Base-by-base conservation (phyloP, 805 yeast genomes). In the Yarrowia osloensis region DNA sequence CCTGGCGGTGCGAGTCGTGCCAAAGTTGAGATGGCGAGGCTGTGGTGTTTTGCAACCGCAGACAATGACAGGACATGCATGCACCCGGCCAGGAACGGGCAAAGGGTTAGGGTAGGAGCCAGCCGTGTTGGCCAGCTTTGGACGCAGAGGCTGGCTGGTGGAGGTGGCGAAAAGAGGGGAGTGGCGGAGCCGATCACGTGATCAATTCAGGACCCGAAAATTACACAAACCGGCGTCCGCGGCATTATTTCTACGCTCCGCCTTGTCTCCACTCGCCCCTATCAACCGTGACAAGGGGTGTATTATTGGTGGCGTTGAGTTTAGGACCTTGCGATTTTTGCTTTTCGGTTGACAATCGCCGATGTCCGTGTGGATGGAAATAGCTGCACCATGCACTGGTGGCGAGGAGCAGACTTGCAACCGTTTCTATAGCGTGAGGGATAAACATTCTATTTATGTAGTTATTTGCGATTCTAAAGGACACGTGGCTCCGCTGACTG, bases 1-100 rank as follows among this genome's bases (percentile, higher is more conserved):
- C 31, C 8, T 28, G 31, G 17, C 13, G 13, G 42, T 7, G 42
- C 19, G 5, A 15, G 26, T 42, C 46, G 82, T 44, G 39, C 33
- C 57, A 21, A 24, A 24, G 57, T 29, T 29, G 54, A 28, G 54
- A 47, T 47, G 54, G 54, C 54, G 52, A 39, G 54, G 35, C 65
- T 37, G 54, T 39, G 50, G 50, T 37, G 50, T 59, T 40, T 35
- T 37, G 49, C 49, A 44, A 44, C 49, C 49, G 49, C 65, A 42
- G 37, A 35, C 52, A 39, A 39, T 59, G 54, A 42, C 35, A 26
- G 47, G 31, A 57, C 28, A 40, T 39, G 50, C 47, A 39, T 37
- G 54, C 52, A 19, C 29, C 12, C 2, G 2, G 11, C 37, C 54
- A 21, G 11, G 4, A 9, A 2, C 17, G 54, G 54, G 28, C 19